Base-by-base conservation (phyloP, 148 eudicot species). In the Polygonum aviculare region DNA sequence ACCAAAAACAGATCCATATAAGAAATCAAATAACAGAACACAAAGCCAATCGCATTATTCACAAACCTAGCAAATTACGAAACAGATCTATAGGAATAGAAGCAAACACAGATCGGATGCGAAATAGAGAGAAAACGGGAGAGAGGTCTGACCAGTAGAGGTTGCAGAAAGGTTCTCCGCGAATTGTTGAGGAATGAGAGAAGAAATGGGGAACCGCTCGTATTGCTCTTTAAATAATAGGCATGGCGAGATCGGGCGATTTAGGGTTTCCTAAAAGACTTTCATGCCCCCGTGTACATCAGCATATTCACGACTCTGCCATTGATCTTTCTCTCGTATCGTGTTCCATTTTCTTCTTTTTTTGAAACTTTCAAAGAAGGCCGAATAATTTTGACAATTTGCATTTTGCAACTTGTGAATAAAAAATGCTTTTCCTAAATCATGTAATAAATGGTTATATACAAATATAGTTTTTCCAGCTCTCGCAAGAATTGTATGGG, bases 71-170 rank as follows among this genome's bases (percentile, higher is more conserved):
- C 21, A 7, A 67, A 36, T 67, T 67, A 14, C 15, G 40, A 67
- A 67, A 67, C 45, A 36, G 72, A 67, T 67, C 72, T 36, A 36
- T 2, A 19, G 15, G 3, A 36, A 35, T 2, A 67, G 14, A 18
- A 67, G n/a, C 11, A 15, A 67, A 6, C 21, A 45, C 72, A 67
- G 72, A 67, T 67, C 72, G 44, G 2, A 1, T 0, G 40, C 33
- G 69, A 63, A 12, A 31, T 35, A 36, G 21, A 67, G 19, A 67
- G 35, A 38, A 67, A 67, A 38, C 15, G 72, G 45, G 38, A 67
- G 72, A 67, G 72, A 36, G 72, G 38, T 67, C 72, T 67, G 39
- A 67, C 72, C 72, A 67, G 72, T 36, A 36, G 44, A 67, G 40
- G 72, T 67, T 41, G 72, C 44, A 41, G 44, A 35, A 67, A 45